phyloP scores from a whole-genome alignment of 2,329 filamentous ascomycete species.

The Didymosphaeria variabile region DNA sequence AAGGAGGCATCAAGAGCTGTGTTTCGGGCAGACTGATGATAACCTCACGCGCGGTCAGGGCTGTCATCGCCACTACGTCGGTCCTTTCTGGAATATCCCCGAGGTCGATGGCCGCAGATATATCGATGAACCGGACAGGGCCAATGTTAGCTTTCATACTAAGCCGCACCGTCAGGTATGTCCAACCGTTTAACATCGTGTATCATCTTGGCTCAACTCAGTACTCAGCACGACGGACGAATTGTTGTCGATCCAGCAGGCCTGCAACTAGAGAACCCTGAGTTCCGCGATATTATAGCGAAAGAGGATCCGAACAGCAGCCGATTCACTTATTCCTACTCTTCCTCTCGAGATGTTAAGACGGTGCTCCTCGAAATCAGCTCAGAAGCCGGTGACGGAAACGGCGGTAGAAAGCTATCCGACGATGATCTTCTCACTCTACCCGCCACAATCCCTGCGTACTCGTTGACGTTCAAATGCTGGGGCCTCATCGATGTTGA shows the following conservation, averaged over 20 bases:
- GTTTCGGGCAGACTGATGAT: background rate
- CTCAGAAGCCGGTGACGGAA: background rate
- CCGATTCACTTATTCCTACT: background rate
- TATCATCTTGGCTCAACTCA: background rate
- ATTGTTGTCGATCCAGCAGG: constrained; percentile 5
- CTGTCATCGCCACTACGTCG: constrained; percentile 1
- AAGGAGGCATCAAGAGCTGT: background rate
- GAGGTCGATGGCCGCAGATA: background rate
- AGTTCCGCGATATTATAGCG: constrained; percentile 5
- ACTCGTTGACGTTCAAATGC: background rate
- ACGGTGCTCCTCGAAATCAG: constrained; percentile 1
- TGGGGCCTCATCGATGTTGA: constrained; percentile 5
- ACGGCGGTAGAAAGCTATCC: background rate
- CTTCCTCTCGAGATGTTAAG: background rate
- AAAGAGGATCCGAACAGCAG: constrained; percentile 2
- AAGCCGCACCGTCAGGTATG: constrained; percentile 2
- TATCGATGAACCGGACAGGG: background rate
- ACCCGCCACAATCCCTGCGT: constrained; percentile 3
- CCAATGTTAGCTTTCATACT: constrained; percentile 4
- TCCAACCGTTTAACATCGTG: background rate
- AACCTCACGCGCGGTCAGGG: background rate
- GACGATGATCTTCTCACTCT: constrained; percentile 1
- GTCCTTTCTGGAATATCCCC: constrained; percentile 5
- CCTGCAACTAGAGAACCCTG: background rate
- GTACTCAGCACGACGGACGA: constrained; percentile 4